Percentiles rank a stretch among this genome's conserved stretches.
These are phyloP conservation scores for Linderniella brevidens DNA, from an alignment of 257 asterid species.

Conservation along the genomic window DNA sequence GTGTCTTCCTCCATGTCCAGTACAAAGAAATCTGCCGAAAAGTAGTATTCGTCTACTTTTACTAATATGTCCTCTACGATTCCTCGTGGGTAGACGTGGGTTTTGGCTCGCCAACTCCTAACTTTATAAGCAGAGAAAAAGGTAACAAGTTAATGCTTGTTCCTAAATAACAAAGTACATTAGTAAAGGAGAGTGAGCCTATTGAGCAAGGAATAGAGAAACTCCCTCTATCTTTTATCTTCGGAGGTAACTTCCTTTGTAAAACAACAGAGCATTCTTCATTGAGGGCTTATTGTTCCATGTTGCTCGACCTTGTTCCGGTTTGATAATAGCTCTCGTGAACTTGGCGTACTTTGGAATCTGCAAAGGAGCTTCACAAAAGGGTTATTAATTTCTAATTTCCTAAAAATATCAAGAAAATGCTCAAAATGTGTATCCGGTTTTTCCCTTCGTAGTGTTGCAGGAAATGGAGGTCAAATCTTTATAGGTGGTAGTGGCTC, in stretches of 20 bases:
- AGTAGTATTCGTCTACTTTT: neutral
- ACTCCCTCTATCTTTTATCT: neutral
- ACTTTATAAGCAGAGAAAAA: neutral
- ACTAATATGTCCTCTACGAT: neutral
- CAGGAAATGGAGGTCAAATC: no score
- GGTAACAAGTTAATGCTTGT: neutral
- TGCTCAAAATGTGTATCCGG: neutral
- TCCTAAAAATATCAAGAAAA: neutral
- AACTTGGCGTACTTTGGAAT: neutral
- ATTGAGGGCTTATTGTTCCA: neutral
- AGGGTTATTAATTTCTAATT: neutral
- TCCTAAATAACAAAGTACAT: neutral
- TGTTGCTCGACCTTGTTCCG: neutral
- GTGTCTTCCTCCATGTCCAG: neutral
- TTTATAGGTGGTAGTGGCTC: no score
- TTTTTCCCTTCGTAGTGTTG: no score
- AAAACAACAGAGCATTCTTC: neutral
- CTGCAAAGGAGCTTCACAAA: neutral
- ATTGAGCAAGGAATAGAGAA: neutral
- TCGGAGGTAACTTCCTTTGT: neutral
- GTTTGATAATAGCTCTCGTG: neutral
- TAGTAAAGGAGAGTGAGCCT: neutral
- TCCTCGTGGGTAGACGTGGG: neutral
- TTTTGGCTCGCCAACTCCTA: neutral
- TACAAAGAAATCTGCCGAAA: neutral